Conservation (phyloP, 2,329 filamentous ascomycete genomes). For the Colletotrichum viniferum region DNA sequence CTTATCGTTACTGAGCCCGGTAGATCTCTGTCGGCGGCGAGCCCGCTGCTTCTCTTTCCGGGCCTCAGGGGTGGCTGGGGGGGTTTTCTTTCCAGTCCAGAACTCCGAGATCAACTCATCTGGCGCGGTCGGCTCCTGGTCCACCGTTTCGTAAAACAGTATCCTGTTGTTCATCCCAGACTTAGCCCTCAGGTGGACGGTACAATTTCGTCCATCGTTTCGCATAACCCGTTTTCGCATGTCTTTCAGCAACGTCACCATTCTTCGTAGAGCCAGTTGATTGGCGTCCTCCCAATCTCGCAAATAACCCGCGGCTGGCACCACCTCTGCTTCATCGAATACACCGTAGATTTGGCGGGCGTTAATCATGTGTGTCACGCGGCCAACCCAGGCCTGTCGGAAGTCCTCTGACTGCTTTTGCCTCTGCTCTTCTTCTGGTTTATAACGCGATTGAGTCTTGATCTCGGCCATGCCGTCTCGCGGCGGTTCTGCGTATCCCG, state of each 20-base stretch:
- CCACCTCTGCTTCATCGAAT: background rate
- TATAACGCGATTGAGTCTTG: conserved; percentile 13
- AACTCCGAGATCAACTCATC: background rate
- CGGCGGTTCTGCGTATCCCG: background rate
- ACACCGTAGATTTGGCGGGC: conserved; percentile 23
- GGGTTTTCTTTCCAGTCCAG: background rate
- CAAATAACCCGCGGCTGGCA: background rate
- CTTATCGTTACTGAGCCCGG: background rate
- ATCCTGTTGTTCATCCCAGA: rapidly evolving
- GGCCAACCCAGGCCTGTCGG: conserved; percentile 32
- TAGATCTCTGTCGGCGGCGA: background rate
- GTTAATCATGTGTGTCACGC: conserved; percentile 27
- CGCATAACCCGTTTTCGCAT: background rate
- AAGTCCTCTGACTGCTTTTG: background rate
- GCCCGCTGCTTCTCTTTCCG: background rate
- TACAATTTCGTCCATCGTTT: background rate
- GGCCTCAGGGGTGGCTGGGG: background rate
- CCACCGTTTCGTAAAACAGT: background rate
- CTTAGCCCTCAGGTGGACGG: background rate
- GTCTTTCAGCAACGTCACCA: background rate
- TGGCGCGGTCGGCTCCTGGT: background rate
- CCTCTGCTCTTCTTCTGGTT: background rate
- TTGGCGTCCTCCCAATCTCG: background rate
- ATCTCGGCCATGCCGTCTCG: conserved; percentile 25
- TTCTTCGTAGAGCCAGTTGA: background rate